Evolutionary conservation across 2,329 filamentous ascomycete genomes (phyloP).

Genomic region (Dichotomopilus funicola): DNA sequence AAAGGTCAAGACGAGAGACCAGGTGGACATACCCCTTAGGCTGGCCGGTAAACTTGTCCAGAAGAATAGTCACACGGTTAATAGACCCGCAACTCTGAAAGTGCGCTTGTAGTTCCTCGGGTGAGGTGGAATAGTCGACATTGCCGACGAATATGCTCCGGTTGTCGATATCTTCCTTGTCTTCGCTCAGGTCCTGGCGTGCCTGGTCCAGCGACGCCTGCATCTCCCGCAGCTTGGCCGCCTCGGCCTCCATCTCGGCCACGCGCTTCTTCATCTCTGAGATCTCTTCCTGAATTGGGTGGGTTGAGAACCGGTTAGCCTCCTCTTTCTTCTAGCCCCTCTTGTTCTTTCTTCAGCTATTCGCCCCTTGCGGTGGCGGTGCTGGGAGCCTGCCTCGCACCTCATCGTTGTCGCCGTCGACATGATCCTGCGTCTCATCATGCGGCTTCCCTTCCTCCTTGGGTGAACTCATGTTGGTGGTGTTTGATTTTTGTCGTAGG

Average conservation of each 20-base stretch:
- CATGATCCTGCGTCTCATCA: conserved; percentile 28
- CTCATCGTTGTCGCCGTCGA: conserved; percentile 41
- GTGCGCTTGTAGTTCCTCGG: conserved; percentile 96
- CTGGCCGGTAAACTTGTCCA: conserved; percentile 98
- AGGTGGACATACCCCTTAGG: conserved; percentile 73
- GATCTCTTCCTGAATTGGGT: conserved; percentile 60
- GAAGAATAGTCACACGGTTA: conserved; percentile 92
- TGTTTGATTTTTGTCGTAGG: background rate
- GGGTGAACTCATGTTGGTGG: conserved; percentile 21
- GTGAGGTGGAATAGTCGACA: conserved; percentile 93
- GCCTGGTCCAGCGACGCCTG: conserved; percentile 80
- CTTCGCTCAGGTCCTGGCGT: conserved; percentile 74
- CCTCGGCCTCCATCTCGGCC: conserved; percentile 86
- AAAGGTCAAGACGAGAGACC: background rate
- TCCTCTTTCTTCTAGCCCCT: conserved; percentile 2
- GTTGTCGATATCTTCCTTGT: conserved; percentile 91
- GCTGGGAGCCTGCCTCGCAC: conserved; percentile 30
- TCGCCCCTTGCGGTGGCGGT: conserved; percentile 10
- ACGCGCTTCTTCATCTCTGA: conserved; percentile 80
- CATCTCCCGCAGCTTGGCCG: conserved; percentile 80
- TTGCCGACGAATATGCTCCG: conserved; percentile 98
- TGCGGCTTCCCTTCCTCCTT: conserved; percentile 23
- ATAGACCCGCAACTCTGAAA: conserved; percentile 97
- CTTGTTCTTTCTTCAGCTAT: too few relatives aligned
- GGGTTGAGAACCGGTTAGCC: conserved; percentile 12